A percentile compares a stretch with the other conserved stretches of the same genome.
These are phyloP conservation scores for Talaromyces thailandensis DNA, from an alignment of 495 filamentous ascomycete species.

Conservation along the genomic window DNA sequence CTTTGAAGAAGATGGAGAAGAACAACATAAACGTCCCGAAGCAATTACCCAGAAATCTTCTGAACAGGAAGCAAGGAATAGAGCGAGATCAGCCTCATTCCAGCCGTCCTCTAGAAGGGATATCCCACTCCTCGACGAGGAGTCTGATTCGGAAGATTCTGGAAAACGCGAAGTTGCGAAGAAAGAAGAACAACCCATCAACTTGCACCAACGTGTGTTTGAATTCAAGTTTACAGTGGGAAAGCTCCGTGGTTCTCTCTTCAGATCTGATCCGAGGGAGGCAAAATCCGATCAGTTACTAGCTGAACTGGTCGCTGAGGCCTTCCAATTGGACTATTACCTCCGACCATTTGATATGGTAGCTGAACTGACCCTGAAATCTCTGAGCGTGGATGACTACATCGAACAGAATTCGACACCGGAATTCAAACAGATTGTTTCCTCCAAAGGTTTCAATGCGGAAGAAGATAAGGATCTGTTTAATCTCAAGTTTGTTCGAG, in stretches of 20 bases:
- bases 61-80: constrained; percentile 26
- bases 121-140: constrained; percentile 70
- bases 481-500: constrained; percentile 76
- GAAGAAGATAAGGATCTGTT: constrained; percentile 76
- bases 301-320: constrained; percentile 84
- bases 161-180: constrained; percentile 55
- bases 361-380: constrained; percentile 78
- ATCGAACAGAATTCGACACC: constrained; percentile 81
- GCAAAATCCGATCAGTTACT: constrained; percentile 70
- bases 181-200: constrained; percentile 44
- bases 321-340: constrained; percentile 79
- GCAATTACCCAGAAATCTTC: constrained; percentile 12
- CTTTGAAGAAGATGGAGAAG: constrained; percentile 46
- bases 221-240: constrained; percentile 96
- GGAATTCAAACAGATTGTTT: constrained; percentile 93
- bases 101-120: constrained; percentile 58
- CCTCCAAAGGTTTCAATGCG: constrained; percentile 66
- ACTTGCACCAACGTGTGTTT: constrained; percentile 78
- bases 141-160: constrained; percentile 49
- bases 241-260: constrained; percentile 83
- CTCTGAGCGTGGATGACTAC: constrained; percentile 87
- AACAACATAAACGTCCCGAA: constrained; percentile 8
- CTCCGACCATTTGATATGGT: constrained; percentile 85
- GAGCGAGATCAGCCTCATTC: constrained; percentile 51
- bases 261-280: constrained; percentile 73